Conservation (phyloP, 257 asterid genomes). For the Solanum tarijense region DNA sequence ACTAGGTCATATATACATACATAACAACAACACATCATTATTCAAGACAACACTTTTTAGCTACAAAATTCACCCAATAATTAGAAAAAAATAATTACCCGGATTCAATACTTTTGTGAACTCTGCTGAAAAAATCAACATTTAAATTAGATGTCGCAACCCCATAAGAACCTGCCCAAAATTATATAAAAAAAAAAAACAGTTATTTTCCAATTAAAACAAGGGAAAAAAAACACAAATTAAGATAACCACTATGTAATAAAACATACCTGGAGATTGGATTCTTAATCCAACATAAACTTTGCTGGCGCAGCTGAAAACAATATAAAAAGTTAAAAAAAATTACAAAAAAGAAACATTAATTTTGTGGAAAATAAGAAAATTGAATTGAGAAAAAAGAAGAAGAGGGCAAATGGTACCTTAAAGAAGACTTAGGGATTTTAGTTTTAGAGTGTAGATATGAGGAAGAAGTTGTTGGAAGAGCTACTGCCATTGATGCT, state of each 20-base stretch:
- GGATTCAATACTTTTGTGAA: conserved; percentile 51
- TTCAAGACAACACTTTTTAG: neutral
- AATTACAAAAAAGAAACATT: neutral
- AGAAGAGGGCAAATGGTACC: conserved; percentile 5
- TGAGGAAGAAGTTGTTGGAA: conserved; percentile 7
- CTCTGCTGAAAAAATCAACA: conserved; percentile 57
- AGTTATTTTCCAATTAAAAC: neutral
- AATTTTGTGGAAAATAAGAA: neutral
- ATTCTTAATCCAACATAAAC: conserved; percentile 51
- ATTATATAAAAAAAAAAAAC: neutral
- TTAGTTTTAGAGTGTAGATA: conserved; percentile 9
- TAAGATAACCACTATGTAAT: neutral
- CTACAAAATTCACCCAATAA: neutral
- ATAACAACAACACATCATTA: neutral
- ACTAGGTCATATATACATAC: neutral
- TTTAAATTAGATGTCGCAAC: conserved; percentile 37
- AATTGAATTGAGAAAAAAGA: neutral
- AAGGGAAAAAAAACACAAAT: neutral
- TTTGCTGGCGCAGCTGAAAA: conserved; percentile 54
- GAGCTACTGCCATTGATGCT: conserved; percentile 22
- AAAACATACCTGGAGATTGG: conserved; percentile 61
- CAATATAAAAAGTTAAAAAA: neutral
- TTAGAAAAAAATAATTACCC: conserved; percentile 29
- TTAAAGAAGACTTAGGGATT: conserved; percentile 17
- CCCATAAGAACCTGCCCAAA: conserved; percentile 47